Evolutionary conservation across 176 grass and related monocot genomes (phyloP).

Genomic region (Musa beccarii): DNA sequence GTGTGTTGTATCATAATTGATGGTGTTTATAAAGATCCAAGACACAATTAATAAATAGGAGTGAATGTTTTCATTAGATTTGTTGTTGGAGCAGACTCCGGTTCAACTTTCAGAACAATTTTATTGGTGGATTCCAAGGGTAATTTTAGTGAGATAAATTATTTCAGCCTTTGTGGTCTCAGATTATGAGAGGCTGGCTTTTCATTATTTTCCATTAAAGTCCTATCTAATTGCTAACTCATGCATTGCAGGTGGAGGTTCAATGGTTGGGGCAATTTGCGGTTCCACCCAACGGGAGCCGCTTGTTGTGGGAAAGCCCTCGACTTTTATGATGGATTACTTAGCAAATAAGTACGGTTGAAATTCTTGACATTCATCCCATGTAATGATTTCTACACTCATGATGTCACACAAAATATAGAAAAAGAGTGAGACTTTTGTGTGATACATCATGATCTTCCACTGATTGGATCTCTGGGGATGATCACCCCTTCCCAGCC

Average conservation of each 20-base stretch:
- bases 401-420: neutral
- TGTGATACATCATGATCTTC: too few relatives aligned
- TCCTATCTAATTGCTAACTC: neutral
- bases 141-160: neutral
- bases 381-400: neutral
- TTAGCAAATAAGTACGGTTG: slow-evolving; percentile 76
- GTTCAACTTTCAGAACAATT: neutral
- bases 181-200: neutral
- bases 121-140: neutral
- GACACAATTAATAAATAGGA: neutral
- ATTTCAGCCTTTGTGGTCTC: neutral
- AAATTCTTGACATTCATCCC: neutral
- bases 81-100: neutral
- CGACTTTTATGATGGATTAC: slow-evolving; percentile 99
- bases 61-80: too few relatives aligned
- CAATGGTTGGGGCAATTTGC: slow-evolving; percentile 77
- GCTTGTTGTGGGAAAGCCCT: slow-evolving; percentile 82
- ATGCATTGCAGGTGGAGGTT: slow-evolving; percentile 61
- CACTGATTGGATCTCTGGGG: too few relatives aligned
- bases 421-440: too few relatives aligned
- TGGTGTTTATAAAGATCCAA: neutral
- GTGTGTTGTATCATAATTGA: too few relatives aligned
- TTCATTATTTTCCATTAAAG: neutral
- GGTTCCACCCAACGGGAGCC: slow-evolving; percentile 89
- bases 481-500: too few relatives aligned